Evolutionary conservation across 176 grass and related monocot genomes (phyloP), one percentile per base, ranked within the genome.

Genomic region (Ananas comosus): DNA sequence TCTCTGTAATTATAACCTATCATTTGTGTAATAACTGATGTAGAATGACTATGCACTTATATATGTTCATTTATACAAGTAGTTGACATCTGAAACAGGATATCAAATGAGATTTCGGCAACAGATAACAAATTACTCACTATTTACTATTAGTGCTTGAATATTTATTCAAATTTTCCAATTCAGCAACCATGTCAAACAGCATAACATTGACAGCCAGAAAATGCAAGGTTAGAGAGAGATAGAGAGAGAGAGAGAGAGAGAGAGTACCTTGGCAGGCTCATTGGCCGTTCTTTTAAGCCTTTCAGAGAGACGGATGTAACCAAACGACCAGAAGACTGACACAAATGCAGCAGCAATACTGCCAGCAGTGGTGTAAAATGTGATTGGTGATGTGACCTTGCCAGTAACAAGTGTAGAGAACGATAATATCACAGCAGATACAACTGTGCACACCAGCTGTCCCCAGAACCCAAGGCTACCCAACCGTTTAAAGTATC

Each of bases 291-390:
- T 93, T 80, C 70, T 91, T 68, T 63, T 80, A 63, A 99, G 94
- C 51, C 84, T 86, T 81, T 93, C 87, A 67, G 94, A 90, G 48
- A 99, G 79, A 63, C 87, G 77, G 19, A 99, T 88, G 65, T 99
- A 99, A 56, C 94, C 89, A 70, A 99, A 99, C 71, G 94, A 93
- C 94, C 89, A 99, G 75, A 99, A 99, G n/a, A 93, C 84, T 74
- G 94, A 99, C 72, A 99, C 66, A 69, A 99, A 97, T 49, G 89
- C 94, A 18, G 87, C 87, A 5, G 76, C 84, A 78, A 99, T 72
- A 64, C 87, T 80, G 66, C 74, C 82, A 74, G 94, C 70, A 80
- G 94, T 97, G 12, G 94, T 52, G 9, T 99, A 99, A 79, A 99
- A 93, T 67, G 89, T 99, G 67, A 90, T 66, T 16, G 89, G 89